phyloP scores from a whole-genome alignment of 441 rosid species.

The Melastoma candidum region DNA sequence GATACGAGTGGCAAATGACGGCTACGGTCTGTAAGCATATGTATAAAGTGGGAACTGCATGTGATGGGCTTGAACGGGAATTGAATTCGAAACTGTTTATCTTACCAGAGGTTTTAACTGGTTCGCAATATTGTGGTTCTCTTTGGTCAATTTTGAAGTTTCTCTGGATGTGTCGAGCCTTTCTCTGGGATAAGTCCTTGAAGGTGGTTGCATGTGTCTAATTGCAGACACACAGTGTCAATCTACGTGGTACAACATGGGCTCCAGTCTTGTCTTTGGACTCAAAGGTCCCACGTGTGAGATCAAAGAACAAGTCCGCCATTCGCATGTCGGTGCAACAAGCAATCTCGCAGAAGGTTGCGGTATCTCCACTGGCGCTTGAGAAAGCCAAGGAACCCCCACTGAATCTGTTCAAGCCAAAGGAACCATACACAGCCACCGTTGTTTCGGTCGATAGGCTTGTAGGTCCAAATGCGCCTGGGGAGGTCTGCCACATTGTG shows the following conservation, averaged over 20 bases:
- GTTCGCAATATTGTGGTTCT: not conserved
- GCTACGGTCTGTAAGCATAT: too few species aligned
- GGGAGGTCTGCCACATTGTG: constrained; percentile 94
- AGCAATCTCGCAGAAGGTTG: constrained; percentile 58
- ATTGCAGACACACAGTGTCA: constrained; percentile 41
- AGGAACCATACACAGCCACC: constrained; percentile 85
- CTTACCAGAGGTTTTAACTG: too few species aligned
- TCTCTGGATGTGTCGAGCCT: not conserved
- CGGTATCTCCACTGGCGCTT: constrained; percentile 64
- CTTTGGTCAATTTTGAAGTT: not conserved
- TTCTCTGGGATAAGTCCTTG: constrained; percentile 12
- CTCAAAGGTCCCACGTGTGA: constrained; percentile 30
- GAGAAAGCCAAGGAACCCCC: constrained; percentile 76
- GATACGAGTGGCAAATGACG: too few species aligned
- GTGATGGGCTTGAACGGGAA: too few species aligned
- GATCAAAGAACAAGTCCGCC: constrained; percentile 18
- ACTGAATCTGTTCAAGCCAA: constrained; percentile 60
- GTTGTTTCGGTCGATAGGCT: constrained; percentile 87
- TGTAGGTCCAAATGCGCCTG: constrained; percentile 86
- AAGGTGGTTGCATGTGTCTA: constrained; percentile 8
- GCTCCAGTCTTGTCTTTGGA: constrained; percentile 32
- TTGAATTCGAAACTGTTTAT: too few species aligned
- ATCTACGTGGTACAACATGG: constrained; percentile 53
- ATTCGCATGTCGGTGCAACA: constrained; percentile 85
- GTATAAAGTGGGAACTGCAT: too few species aligned